These are phyloP conservation scores for Ricinus communis DNA, from an alignment of 345 rosid species.

Conservation along the genomic window DNA sequence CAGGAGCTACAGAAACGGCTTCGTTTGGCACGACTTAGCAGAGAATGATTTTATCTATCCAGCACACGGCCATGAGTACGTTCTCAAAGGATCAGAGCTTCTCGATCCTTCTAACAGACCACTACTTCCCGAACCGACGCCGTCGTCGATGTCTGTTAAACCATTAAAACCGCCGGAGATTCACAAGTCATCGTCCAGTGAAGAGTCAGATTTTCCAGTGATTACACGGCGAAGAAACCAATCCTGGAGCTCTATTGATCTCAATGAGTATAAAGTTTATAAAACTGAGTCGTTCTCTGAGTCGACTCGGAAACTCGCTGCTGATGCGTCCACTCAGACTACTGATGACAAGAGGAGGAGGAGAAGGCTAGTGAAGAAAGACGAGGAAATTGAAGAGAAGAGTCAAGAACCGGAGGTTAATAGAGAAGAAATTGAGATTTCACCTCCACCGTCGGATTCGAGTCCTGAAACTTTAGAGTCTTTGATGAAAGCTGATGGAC, in stretches of 20 bases:
- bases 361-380: constrained; percentile 37
- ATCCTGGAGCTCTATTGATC: constrained; percentile 82
- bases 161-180: constrained; percentile 35
- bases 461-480: constrained; percentile 90
- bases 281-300: constrained; percentile 56
- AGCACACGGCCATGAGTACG: constrained; percentile 80
- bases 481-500: constrained; percentile 75
- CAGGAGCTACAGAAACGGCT: constrained; percentile 94
- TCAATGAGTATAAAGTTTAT: constrained; percentile 75
- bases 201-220: constrained; percentile 37
- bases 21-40: constrained; percentile 89
- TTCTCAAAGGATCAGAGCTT: constrained; percentile 93
- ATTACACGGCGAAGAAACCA: constrained; percentile 62
- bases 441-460: constrained; percentile 97
- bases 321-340: constrained; percentile 91
- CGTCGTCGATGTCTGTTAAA: constrained; percentile 50
- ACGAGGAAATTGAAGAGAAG: constrained; percentile 22
- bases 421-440: constrained; percentile 68
- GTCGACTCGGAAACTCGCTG: constrained; percentile 54
- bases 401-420: constrained; percentile 46
- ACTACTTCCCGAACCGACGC: constrained; percentile 38
- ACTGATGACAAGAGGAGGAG: constrained; percentile 62
- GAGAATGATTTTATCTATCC: constrained; percentile 80
- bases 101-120: constrained; percentile 39
- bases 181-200: constrained; percentile 18